These are phyloP conservation scores for Rhypophila decipiens DNA, from an alignment of 495 filamentous ascomycete genomes.

Conservation along the genomic window DNA sequence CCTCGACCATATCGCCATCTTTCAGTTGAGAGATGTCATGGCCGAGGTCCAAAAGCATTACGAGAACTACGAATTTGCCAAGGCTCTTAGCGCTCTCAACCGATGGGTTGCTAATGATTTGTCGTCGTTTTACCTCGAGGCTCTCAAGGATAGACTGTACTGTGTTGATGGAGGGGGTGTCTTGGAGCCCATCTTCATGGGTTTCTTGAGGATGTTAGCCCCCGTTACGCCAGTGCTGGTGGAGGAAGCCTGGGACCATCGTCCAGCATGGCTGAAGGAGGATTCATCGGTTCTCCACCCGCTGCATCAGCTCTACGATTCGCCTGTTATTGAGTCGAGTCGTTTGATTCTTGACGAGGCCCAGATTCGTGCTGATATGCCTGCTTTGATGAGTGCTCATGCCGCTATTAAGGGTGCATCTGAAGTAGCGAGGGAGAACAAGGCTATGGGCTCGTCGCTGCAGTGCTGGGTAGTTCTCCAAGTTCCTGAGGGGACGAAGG, in stretches of 20 bases:
- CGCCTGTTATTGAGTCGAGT: slow-evolving; percentile 28
- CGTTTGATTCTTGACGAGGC: slow-evolving; percentile 24
- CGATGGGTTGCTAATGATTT: slow-evolving; percentile 74
- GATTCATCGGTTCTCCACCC: slow-evolving; percentile 27
- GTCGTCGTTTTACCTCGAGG: slow-evolving; percentile 90
- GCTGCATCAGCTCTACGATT: slow-evolving; percentile 34
- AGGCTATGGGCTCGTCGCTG: slow-evolving; percentile 66
- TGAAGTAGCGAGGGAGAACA: slow-evolving; percentile 57
- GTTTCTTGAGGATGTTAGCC: slow-evolving; percentile 67
- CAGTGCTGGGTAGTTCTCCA: slow-evolving; percentile 58
- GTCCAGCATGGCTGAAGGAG: slow-evolving; percentile 55
- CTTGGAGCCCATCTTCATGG: slow-evolving; percentile 59
- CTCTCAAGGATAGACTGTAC: slow-evolving; percentile 85
- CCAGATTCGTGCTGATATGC: slow-evolving; percentile 44
- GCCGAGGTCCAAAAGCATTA: slow-evolving; percentile 54
- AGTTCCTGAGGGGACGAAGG: slow-evolving; percentile 20
- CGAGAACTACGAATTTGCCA: slow-evolving; percentile 74
- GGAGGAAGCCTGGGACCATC: slow-evolving; percentile 80
- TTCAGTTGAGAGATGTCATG: slow-evolving; percentile 61
- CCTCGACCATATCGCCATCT: slow-evolving; percentile 68
- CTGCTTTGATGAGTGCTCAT: slow-evolving; percentile 49
- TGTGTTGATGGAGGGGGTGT: slow-evolving; percentile 64
- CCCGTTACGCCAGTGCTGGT: slow-evolving; percentile 81
- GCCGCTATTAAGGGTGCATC: slow-evolving; percentile 62
- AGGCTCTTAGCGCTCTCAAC: slow-evolving; percentile 64